A percentile compares a stretch with the other conserved stretches of the same genome.
Conservation (phyloP, 2,329 filamentous ascomycete species). For the Colletotrichum lini region DNA sequence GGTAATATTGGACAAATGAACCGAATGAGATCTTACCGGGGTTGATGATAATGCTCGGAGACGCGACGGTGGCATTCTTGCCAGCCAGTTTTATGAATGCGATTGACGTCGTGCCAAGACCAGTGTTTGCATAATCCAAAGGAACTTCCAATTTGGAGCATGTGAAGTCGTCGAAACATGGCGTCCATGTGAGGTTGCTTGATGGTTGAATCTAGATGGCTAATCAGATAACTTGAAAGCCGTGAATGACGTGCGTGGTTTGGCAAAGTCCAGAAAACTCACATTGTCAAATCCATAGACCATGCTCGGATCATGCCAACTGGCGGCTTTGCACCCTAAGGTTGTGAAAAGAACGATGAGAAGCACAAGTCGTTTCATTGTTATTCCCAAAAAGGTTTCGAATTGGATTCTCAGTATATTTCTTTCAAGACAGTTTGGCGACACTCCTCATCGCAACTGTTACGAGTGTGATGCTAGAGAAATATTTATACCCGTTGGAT, state of each 20-base stretch:
- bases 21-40: background rate
- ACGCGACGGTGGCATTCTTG: background rate
- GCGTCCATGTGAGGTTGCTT: slow-evolving; percentile 50
- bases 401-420: background rate
- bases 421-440: background rate
- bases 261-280: background rate
- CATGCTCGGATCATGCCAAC: background rate
- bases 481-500: background rate
- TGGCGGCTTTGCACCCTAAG: background rate
- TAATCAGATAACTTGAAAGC: slow-evolving; percentile 40
- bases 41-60: background rate
- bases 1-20: background rate
- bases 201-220: slow-evolving; percentile 49
- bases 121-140: slow-evolving; percentile 42
- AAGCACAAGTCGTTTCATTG: background rate
- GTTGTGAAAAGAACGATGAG: background rate
- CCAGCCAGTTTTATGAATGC: background rate
- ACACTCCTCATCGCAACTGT: background rate
- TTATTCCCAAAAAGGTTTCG: background rate
- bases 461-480: background rate
- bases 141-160: slow-evolving; percentile 51
- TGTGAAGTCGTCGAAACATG: slow-evolving; percentile 50
- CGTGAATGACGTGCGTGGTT: background rate
- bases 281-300: background rate
- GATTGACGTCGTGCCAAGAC: background rate